Conservation (phyloP, 805 yeast species). For the Hanseniaspora nectarophila region DNA sequence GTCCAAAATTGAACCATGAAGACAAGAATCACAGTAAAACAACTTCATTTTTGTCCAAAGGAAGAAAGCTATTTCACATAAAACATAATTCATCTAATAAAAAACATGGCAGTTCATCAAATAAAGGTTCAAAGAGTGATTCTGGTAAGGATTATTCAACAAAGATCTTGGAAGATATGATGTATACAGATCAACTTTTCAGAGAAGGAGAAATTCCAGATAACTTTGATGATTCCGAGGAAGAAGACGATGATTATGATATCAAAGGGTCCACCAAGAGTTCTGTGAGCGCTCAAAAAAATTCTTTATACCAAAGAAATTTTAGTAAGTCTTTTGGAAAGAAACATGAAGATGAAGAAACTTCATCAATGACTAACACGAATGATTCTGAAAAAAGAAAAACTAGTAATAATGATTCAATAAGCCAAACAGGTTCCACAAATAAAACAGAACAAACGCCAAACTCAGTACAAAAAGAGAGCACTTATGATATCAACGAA, state of each 20-base stretch:
- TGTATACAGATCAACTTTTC: constrained; percentile 14
- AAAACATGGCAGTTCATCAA: neutral
- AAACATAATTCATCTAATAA: neutral
- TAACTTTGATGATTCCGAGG: neutral
- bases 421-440: neutral
- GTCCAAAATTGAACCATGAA: neutral
- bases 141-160: neutral
- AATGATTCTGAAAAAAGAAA: neutral
- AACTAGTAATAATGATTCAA: neutral
- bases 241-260: constrained; percentile 8
- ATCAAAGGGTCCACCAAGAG: neutral
- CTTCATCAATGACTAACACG: neutral
- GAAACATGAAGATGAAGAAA: neutral
- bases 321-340: neutral
- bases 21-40: neutral
- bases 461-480: neutral
- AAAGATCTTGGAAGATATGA: constrained; percentile 2
- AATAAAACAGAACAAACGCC: neutral
- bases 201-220: constrained; percentile 11
- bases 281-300: neutral
- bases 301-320: neutral
- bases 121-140: neutral
- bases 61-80: neutral
- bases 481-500: neutral
- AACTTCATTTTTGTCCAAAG: neutral